Evolutionary conservation across 352 stramenopile species (phyloP).

Genomic region (Pythium plurisporium): DNA sequence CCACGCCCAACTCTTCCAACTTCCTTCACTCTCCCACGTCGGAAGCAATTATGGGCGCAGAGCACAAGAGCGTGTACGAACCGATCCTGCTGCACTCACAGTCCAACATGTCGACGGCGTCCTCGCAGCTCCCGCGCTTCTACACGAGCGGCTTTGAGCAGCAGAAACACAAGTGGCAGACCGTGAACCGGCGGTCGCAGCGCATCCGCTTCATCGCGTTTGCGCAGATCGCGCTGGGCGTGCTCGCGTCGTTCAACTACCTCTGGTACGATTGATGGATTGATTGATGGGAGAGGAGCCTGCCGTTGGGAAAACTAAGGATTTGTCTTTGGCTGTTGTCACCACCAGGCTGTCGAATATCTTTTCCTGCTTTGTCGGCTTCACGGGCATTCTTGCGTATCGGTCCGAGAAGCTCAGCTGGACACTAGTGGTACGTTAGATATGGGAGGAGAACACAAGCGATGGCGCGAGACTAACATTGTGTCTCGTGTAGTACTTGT

Average conservation of each 20-base stretch:
- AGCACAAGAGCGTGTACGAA: constrained; percentile 21
- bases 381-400: constrained; percentile 63
- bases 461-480: too few species aligned
- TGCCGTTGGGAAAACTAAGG: too few species aligned
- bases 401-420: constrained; percentile 75
- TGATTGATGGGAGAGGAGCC: too few species aligned
- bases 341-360: constrained; percentile 50
- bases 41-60: constrained; percentile 2
- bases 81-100: constrained; percentile 17
- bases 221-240: constrained; percentile 51
- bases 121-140: constrained; percentile 28
- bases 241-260: constrained; percentile 64
- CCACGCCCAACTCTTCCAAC: too few species aligned
- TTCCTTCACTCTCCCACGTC: neutral
- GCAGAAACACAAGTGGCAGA: constrained; percentile 72
- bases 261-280: constrained; percentile 39
- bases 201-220: constrained; percentile 62
- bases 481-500: constrained; percentile 39
- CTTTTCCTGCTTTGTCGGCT: constrained; percentile 64
- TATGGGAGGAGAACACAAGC: too few species aligned
- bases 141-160: constrained; percentile 71
- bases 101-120: constrained; percentile 12
- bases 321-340: neutral
- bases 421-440: constrained; percentile 60
- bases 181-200: constrained; percentile 51